Base-by-base conservation (phyloP, 2,329 filamentous ascomycete genomes). In the Fusarium anguioides region DNA sequence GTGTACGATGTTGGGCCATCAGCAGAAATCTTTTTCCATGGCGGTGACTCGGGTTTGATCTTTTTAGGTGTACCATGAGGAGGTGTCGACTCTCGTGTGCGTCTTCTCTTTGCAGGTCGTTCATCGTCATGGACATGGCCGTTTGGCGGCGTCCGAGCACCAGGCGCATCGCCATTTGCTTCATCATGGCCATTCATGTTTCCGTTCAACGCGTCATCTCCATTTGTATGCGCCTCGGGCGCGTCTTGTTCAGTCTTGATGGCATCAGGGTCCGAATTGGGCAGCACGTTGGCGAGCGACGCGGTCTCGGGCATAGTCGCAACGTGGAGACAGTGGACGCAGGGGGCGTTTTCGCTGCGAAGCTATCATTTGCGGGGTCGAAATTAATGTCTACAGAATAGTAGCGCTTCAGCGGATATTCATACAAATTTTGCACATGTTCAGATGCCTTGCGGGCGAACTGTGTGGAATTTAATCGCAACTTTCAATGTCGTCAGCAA, bases 1-100 rank as follows among this genome's bases (percentile, higher is more conserved):
- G 91, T 86, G 76, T 96, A 94, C 1, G 92, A 91, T 5, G 95
- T 96, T 21, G 96, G 96, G 0, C 96, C 96, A 26, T 97, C 92
- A 37, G 91, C 93, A 60, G 86, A 86, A 65, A 92, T 86, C 74
- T 89, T 92, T 82, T 96, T 98, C 96, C 96, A 99, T 21, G 96
- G 96, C 68, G 96, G 96, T 66, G 95, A 98, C 61, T 86, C 84
- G 51, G 82, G 81, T 54, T 80, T 81, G 1, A 66, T 61, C 60
- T 80, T 89, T 82, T 60, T 69, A 9, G 61, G 51, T 14, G 72
- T 58, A 59, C 77, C 74, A n/a, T 62, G 74, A 24, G 82, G 81
- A 31, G 82, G 81, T 23, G 81, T 84, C 64, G 76, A 75, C 11
- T 84, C 81, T 64, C 81, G 82, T 27, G 86, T 83, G 75, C 88